phyloP scores from a whole-genome alignment of 2,329 filamentous ascomycete genomes.

The Apiospora saccharicola region DNA sequence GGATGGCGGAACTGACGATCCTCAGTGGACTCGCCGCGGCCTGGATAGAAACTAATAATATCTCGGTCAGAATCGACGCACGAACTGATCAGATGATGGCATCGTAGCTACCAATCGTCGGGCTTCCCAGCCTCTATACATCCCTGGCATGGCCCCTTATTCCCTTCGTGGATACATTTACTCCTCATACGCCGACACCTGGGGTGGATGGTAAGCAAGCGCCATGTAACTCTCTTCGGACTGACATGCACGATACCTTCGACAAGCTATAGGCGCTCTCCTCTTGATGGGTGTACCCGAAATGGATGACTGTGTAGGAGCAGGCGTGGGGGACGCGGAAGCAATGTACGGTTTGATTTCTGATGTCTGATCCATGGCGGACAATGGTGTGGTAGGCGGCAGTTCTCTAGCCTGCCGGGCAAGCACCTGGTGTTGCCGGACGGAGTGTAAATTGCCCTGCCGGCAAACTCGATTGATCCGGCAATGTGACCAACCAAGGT shows the following conservation, averaged over 20 bases:
- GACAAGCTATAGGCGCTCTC: slow-evolving; percentile 60
- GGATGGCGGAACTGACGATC: slow-evolving; percentile 66
- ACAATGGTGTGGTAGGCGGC: background rate
- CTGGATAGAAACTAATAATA: slow-evolving; percentile 55
- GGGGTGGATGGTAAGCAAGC: slow-evolving; percentile 26
- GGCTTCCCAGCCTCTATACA: slow-evolving; percentile 59
- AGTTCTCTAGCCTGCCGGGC: background rate
- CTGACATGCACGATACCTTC: slow-evolving; percentile 48
- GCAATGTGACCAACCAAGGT: background rate
- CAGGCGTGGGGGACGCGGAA: slow-evolving; percentile 4
- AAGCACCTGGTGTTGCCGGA: slow-evolving; percentile 8
- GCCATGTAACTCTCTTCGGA: slow-evolving; percentile 26
- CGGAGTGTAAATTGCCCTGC: slow-evolving; percentile 6
- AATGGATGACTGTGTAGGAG: background rate
- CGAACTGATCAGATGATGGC: slow-evolving; percentile 9
- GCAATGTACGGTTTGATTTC: background rate
- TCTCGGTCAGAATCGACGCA: slow-evolving; percentile 24
- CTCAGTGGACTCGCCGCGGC: slow-evolving; percentile 59
- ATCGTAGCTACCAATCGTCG: slow-evolving; percentile 55
- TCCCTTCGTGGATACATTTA: slow-evolving; percentile 59
- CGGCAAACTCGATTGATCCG: background rate
- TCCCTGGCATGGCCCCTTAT: slow-evolving; percentile 58
- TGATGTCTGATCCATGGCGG: background rate
- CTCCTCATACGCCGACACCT: slow-evolving; percentile 65
- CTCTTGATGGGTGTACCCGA: slow-evolving; percentile 50